Conservation (phyloP, 2,329 filamentous ascomycete genomes). For the Fusarium pseudoanthophilum region DNA sequence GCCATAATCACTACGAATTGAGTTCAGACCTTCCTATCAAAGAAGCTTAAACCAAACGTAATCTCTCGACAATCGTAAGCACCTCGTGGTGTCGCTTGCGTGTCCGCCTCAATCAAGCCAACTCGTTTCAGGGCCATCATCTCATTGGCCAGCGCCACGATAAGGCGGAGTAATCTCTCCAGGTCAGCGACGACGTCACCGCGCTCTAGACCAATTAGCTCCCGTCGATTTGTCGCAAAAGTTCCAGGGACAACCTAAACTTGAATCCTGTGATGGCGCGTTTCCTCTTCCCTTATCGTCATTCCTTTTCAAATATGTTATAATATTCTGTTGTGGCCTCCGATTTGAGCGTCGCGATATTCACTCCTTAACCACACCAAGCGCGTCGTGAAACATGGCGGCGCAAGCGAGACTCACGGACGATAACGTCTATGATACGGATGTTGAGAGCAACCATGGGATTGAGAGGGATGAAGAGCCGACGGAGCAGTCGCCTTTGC, state of each 20-base stretch:
- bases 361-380: background rate
- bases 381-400: background rate
- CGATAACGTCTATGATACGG: slow-evolving; percentile 6
- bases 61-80: slow-evolving; percentile 16
- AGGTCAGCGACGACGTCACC: slow-evolving; percentile 23
- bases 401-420: background rate
- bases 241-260: slow-evolving; percentile 24
- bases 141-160: background rate
- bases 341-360: background rate
- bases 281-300: background rate
- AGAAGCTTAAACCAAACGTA: background rate
- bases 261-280: slow-evolving; percentile 4
- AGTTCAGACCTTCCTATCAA: background rate
- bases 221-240: slow-evolving; percentile 19
- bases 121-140: background rate
- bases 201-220: slow-evolving; percentile 9
- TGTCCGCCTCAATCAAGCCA: slow-evolving; percentile 10
- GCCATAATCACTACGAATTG: background rate
- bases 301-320: slow-evolving; percentile 10
- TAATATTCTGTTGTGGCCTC: background rate
- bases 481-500: slow-evolving; percentile 38
- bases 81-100: slow-evolving; percentile 10
- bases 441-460: slow-evolving; percentile 22
- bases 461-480: background rate
- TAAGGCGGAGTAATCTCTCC: slow-evolving; percentile 18